Conservation (phyloP, 495 filamentous ascomycete species). For the Cenococcum geophilum region DNA sequence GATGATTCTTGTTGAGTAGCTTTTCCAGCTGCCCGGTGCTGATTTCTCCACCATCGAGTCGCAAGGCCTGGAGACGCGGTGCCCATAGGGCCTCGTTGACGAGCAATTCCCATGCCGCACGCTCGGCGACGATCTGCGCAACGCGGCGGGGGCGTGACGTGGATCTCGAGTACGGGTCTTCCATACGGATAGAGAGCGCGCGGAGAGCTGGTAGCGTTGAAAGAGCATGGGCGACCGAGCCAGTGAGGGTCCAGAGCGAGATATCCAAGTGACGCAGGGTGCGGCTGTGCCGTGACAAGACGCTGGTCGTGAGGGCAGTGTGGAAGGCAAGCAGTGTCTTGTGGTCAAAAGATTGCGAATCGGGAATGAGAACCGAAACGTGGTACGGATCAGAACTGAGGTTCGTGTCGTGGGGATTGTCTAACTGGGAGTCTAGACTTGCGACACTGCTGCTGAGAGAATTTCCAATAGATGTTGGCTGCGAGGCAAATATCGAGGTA, state of each 20-base stretch:
- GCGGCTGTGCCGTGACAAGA: slow-evolving; percentile 32
- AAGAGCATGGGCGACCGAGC: slow-evolving; percentile 23
- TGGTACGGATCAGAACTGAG: slow-evolving; percentile 11
- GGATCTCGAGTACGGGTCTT: slow-evolving; percentile 18
- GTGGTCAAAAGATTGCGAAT: slow-evolving; percentile 12
- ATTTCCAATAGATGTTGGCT: neutral
- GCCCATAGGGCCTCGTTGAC: slow-evolving; percentile 18
- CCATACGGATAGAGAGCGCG: slow-evolving; percentile 27
- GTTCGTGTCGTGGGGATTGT: neutral
- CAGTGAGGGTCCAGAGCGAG: slow-evolving; percentile 25
- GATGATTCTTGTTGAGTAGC: slow-evolving; percentile 11
- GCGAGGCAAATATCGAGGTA: slow-evolving; percentile 13
- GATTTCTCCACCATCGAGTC: slow-evolving; percentile 22
- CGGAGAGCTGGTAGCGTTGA: slow-evolving; percentile 20
- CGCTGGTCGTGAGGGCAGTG: slow-evolving; percentile 17
- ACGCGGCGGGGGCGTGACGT: slow-evolving; percentile 1
- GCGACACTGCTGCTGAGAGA: neutral
- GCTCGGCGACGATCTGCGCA: slow-evolving; percentile 10
- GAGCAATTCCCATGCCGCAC: slow-evolving; percentile 20
- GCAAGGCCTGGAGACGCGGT: slow-evolving; percentile 14
- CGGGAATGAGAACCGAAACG: slow-evolving; percentile 26
- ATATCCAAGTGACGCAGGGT: slow-evolving; percentile 25
- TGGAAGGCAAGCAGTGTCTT: slow-evolving; percentile 24
- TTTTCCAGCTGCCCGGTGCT: slow-evolving; percentile 6
- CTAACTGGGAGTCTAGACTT: neutral